Base-by-base conservation (phyloP, 108 stramenopile species). In the Nitzschia inconspicua region DNA sequence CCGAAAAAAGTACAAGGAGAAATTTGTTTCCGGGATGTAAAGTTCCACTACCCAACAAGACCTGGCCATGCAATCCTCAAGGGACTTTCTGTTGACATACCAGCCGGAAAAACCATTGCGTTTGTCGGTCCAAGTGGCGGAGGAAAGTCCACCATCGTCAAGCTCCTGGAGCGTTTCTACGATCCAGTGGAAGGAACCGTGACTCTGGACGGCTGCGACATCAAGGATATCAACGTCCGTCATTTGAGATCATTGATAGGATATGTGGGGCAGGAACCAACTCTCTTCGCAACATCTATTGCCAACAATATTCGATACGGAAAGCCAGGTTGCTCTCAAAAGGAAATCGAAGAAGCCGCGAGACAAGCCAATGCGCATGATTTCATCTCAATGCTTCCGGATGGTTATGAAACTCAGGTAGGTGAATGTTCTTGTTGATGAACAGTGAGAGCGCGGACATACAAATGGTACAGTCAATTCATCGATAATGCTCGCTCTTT, bases 191-290 rank as follows among this genome's bases (percentile, higher is more conserved):
- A 41, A 4, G 98, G 98, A 2, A 43, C 25, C 0, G 70, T 99
- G 16, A 47, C 44, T 18, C 43, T 99, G 11, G 96, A 99, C 54
- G 98, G 95, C 23, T 63, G 60, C n/a, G 76, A 98, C 63, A 46
- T 98, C 26, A 70, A 72, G 28, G 78, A 85, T 34, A 36, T 96
- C 49, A 93, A 97, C 59, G 84, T 95, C n/a, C 47, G 48, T 19
- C 70, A 82, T 44, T 73, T 98, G 9, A 75, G 98, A 4, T 47
- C 47, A 14, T 46, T 84, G 29, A 85, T 98, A 39, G 98, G 97
- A 6, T 81, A 92, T 23, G 98, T 99, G 1, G 74, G 80, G 11
- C 97, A 99, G 66, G 97, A 97, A 49, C 95, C 97, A 13, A 70
- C 70, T 2, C 82, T 99, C 29, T 99, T 99, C 65, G 81, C 85